Evolutionary conservation across 768 basidiomycete species (phyloP).

Genomic region (Collybiopsis confluens): DNA sequence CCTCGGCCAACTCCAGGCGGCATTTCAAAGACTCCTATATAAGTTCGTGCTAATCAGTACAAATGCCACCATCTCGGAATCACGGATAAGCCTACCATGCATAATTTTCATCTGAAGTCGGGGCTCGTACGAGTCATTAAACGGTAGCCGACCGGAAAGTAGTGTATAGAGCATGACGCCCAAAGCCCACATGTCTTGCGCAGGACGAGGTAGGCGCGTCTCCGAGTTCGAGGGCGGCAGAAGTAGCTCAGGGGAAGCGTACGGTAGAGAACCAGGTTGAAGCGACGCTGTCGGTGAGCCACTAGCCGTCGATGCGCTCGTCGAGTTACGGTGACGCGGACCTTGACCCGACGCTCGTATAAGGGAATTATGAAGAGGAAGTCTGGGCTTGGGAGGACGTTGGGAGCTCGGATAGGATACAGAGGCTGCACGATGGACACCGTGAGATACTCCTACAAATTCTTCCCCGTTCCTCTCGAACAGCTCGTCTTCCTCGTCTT

Average conservation of each 20-base stretch:
- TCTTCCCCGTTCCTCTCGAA: conserved; percentile 19
- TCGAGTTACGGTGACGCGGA: conserved; percentile 49
- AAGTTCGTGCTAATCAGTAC: too few species aligned
- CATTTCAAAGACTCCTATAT: conserved; percentile 59
- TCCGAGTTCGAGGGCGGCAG: conserved; percentile 46
- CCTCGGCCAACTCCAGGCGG: conserved; percentile 54
- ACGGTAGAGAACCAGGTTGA: conserved; percentile 84
- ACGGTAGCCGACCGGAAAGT: conserved; percentile 82
- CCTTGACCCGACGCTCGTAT: conserved; percentile 30
- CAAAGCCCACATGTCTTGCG: conserved; percentile 95
- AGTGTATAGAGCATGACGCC: conserved; percentile 88
- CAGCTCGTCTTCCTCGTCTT: conserved; percentile 36
- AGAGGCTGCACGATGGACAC: conserved; percentile 38
- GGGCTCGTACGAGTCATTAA: conserved; percentile 87
- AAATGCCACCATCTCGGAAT: too few species aligned
- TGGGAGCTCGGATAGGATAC: conserved; percentile 28
- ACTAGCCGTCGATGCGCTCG: conserved; percentile 17
- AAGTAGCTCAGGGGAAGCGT: conserved; percentile 86
- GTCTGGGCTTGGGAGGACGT: conserved; percentile 17
- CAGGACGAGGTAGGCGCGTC: conserved; percentile 48
- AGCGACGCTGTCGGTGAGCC: conserved; percentile 21
- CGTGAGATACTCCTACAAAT: conserved; percentile 7
- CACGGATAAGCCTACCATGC: conserved; percentile 46
- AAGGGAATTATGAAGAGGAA: conserved; percentile 27
- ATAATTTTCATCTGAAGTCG: conserved; percentile 89